phyloP scores from a whole-genome alignment of 2,329 filamentous ascomycete species.

The Exophiala phaeomuriformis region DNA sequence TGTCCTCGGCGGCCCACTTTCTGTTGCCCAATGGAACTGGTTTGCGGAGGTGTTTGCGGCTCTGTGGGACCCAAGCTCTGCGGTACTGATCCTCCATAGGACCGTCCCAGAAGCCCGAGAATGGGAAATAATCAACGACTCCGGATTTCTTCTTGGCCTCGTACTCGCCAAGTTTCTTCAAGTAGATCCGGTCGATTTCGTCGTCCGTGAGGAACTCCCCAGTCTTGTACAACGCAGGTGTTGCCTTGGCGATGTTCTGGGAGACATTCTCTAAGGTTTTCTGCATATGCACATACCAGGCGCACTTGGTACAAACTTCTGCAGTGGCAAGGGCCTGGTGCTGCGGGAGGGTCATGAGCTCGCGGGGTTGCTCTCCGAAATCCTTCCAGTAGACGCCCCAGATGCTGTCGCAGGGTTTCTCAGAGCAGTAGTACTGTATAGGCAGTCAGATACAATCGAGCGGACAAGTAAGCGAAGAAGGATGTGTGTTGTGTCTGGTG shows the following conservation, averaged over 20 bases:
- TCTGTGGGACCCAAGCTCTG: no score
- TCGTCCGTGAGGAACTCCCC: no score
- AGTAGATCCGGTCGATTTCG: no score
- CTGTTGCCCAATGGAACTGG: no score
- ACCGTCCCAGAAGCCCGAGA: not conserved
- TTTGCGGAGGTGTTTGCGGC: no score
- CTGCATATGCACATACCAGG: no score
- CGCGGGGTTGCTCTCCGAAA: not conserved
- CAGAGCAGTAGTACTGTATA: not conserved
- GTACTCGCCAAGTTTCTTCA: not conserved
- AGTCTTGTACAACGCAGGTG: no score
- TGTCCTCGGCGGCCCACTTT: no score
- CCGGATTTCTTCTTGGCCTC: not conserved
- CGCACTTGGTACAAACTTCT: not conserved
- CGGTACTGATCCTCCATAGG: not conserved
- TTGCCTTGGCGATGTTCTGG: no score
- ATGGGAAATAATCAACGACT: no score
- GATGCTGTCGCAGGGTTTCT: not conserved
- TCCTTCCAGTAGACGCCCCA: not conserved
- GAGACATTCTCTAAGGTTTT: no score
- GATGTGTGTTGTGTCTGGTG: not conserved
- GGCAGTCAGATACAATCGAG: no score
- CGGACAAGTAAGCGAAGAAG: not conserved
- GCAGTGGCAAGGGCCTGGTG: not conserved
- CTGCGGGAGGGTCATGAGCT: not conserved